Conservation (phyloP, 1,284 basidiomycete species). For the Cryptococcus sp. region DNA sequence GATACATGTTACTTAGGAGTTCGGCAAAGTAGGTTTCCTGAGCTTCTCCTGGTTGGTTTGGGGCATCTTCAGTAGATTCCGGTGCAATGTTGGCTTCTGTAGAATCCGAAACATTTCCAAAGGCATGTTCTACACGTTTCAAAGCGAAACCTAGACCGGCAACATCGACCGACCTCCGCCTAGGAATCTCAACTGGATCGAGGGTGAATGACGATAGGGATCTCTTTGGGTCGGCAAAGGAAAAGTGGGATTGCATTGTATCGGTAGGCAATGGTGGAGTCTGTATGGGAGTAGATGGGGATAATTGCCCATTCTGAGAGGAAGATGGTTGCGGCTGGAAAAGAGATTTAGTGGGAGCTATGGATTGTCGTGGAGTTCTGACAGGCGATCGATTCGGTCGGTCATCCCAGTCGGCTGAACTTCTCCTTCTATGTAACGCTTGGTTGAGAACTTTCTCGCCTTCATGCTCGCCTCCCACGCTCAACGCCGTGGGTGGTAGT, state of each 20-base stretch:
- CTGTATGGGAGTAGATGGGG: neutral
- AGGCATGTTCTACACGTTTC: constrained; percentile 48
- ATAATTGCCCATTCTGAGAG: neutral
- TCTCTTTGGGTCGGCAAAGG: neutral
- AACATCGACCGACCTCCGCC: constrained; percentile 74
- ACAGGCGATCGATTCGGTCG: neutral
- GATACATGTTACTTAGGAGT: constrained; percentile 73
- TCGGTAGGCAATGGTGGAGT: neutral
- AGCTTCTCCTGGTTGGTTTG: constrained; percentile 27
- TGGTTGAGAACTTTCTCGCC: constrained; percentile 33
- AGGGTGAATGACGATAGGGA: constrained; percentile 3
- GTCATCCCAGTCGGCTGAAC: neutral
- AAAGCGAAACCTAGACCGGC: constrained; percentile 76
- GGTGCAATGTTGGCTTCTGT: neutral
- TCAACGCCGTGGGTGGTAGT: constrained; percentile 37
- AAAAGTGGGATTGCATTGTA: neutral
- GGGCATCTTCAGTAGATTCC: constrained; percentile 20
- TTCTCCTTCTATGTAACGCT: constrained; percentile 5
- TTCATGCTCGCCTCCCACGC: constrained; percentile 36
- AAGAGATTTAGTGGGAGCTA: neutral
- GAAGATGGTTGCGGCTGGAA: neutral
- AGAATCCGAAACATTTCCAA: constrained; percentile 7
- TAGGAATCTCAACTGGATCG: constrained; percentile 15
- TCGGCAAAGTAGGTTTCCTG: constrained; percentile 63
- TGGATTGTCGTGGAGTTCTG: neutral